Evolutionary conservation across 805 yeast genomes (phyloP), one percentile per base, ranked within the genome.

Genomic region (Yamadazyma phyllophila): DNA sequence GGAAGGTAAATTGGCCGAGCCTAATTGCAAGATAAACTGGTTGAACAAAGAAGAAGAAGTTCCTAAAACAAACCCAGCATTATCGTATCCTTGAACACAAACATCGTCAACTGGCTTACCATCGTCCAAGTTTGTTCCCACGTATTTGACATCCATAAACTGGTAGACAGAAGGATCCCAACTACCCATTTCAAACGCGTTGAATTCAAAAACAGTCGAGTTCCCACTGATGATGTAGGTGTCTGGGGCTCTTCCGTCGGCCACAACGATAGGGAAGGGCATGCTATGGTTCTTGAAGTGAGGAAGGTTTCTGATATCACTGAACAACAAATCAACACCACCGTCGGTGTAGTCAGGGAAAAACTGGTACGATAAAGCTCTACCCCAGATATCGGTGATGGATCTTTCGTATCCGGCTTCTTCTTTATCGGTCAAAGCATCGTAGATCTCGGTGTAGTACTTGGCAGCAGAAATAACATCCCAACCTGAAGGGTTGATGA

Each of bases 1-100:
- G 36, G 46, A 36, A 7, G 65, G 58, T 32, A 61, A 50, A 12
- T 54, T 40, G 17, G 56, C 57, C 15, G 80, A 60, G 60, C 84
- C 81, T 46, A 85, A 62, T 52, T 76, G 74, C 37, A 84, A 63
- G 14, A 87, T 58, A 42, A 83, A 70, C 60, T 81, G 82, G 60
- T 86, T 88, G 71, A 89, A 89, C 39, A 89, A 65, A 1, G 92
- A 74, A 2, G 96, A 85, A 1, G 96, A 87, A 6, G 96, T 83
- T 32, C 95, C 96, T 66, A 88, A 69, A 27, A 87, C 67, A 58
- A 80, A 90, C 6, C 96, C 95, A 7, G 87, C 83, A 55, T 88
- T 88, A 63, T 90, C 96, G 48, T 76, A 83, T 2, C 92, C 91
- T 2, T 68, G 76, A 47, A 78, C 65, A 65, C 96, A 90, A 3